Conservation (phyloP, 1,284 basidiomycete genomes). For the Rhodotorula mucilaginosa region DNA sequence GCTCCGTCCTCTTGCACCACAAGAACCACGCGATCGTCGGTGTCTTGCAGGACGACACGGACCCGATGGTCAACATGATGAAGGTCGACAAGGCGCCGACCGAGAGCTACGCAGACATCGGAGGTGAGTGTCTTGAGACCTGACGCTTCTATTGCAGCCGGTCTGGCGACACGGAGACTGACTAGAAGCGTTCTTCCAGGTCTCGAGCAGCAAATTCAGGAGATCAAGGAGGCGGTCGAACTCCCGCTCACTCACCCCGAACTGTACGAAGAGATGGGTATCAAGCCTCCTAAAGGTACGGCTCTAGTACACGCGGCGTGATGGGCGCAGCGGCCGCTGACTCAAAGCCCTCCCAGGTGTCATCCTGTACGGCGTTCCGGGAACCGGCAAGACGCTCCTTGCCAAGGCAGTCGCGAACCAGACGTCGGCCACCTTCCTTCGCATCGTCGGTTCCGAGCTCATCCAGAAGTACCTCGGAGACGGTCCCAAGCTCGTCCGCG, state of each 20-base stretch:
- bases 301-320: background rate
- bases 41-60: constrained; percentile 92
- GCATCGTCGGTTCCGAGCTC: constrained; percentile 95
- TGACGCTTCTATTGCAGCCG: no score
- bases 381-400: constrained; percentile 96
- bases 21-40: constrained; percentile 95
- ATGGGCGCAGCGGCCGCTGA: background rate
- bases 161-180: no score
- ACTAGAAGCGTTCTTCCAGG: constrained; percentile 4
- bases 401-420: constrained; percentile 99
- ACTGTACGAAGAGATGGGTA: constrained; percentile 99
- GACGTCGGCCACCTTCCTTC: constrained; percentile 96
- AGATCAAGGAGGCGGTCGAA: constrained; percentile 99
- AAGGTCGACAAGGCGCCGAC: constrained; percentile 98
- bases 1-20: constrained; percentile 92
- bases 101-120: constrained; percentile 97
- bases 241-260: constrained; percentile 97
- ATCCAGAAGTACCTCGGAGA: constrained; percentile 99
- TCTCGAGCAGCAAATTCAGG: constrained; percentile 93
- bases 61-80: constrained; percentile 93
- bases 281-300: constrained; percentile 80
- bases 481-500: constrained; percentile 57
- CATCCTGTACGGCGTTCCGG: constrained; percentile 96
- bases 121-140: constrained; percentile 57
- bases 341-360: constrained; percentile 60